Evolutionary conservation across 352 stramenopile species (phyloP).

Genomic region (Phytophthora constricta): DNA sequence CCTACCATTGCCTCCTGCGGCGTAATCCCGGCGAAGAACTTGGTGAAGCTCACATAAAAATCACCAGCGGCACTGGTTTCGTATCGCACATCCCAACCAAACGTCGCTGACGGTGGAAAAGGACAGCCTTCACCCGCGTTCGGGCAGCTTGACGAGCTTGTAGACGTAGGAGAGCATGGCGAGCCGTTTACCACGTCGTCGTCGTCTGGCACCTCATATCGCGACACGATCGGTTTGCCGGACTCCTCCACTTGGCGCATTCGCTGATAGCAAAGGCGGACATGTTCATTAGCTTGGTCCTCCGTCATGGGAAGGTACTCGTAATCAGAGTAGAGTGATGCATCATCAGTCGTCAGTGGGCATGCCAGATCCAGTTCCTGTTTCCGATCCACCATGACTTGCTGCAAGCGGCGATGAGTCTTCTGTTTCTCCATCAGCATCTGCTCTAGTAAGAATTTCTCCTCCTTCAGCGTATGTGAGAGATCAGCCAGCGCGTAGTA

Average conservation of each 20-base stretch:
- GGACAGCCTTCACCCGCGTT: constrained; percentile 26
- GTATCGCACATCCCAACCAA: constrained; percentile 58
- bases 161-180: constrained; percentile 19
- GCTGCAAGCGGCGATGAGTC: constrained; percentile 46
- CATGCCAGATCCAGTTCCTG: constrained; percentile 55
- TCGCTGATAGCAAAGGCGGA: constrained; percentile 64
- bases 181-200: constrained; percentile 26
- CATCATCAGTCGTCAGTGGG: constrained; percentile 39
- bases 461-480: constrained; percentile 61
- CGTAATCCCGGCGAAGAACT: constrained; percentile 50
- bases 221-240: constrained; percentile 44
- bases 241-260: constrained; percentile 58
- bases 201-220: constrained; percentile 37
- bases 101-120: constrained; percentile 57
- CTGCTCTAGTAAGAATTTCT: constrained; percentile 63
- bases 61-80: constrained; percentile 46
- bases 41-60: constrained; percentile 61
- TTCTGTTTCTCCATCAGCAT: constrained; percentile 63
- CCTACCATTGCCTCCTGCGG: constrained; percentile 51
- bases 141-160: neutral
- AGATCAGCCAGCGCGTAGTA: constrained; percentile 63
- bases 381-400: constrained; percentile 58
- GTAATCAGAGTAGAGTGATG: constrained; percentile 46
- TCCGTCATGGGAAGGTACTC: constrained; percentile 64
- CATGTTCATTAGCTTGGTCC: constrained; percentile 54